A percentile compares a stretch with the other conserved stretches of the same genome.
Evolutionary conservation across 768 basidiomycete genomes (phyloP).

Genomic region (Russula brevipes): DNA sequence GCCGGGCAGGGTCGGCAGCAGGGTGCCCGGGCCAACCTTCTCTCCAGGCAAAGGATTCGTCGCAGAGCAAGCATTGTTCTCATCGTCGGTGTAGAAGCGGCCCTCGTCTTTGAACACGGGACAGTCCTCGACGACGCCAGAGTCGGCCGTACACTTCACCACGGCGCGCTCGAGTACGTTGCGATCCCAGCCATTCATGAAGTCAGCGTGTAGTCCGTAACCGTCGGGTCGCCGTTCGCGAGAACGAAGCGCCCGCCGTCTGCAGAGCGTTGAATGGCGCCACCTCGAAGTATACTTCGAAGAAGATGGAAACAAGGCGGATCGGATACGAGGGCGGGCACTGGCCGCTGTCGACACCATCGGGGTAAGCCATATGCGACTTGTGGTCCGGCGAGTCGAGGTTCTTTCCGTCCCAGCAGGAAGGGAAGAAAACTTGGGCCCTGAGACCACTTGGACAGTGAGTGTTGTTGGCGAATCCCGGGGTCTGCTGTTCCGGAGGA

Average conservation of each 20-base stretch:
- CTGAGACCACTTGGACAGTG: conserved; percentile 30
- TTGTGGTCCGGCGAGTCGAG: conserved; percentile 37
- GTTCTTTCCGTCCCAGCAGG: conserved; percentile 40
- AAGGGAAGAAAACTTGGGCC: conserved; percentile 33
- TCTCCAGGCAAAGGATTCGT: not conserved
- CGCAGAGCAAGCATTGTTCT: conserved; percentile 1
- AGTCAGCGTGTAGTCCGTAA: conserved; percentile 38
- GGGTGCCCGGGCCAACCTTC: not conserved
- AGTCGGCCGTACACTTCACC: conserved; percentile 27
- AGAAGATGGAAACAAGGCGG: conserved; percentile 42
- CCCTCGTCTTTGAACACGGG: conserved; percentile 4
- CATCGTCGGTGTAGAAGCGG: not conserved
- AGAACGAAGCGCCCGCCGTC: conserved; percentile 36
- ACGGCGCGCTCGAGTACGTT: conserved; percentile 39
- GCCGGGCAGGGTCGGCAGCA: conserved; percentile 7
- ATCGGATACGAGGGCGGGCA: conserved; percentile 22
- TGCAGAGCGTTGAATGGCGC: conserved; percentile 29
- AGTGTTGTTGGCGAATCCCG: conserved; percentile 24
- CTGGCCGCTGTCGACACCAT: not conserved
- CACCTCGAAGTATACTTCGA: conserved; percentile 36
- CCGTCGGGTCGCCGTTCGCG: conserved; percentile 43
- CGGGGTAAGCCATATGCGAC: conserved; percentile 36
- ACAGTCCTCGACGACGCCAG: conserved; percentile 18
- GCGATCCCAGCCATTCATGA: conserved; percentile 40
- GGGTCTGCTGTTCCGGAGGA: conserved; percentile 2